phyloP scores from a whole-genome alignment of 2,329 filamentous ascomycete species.

The Cladosporium austrohemisphaericum region DNA sequence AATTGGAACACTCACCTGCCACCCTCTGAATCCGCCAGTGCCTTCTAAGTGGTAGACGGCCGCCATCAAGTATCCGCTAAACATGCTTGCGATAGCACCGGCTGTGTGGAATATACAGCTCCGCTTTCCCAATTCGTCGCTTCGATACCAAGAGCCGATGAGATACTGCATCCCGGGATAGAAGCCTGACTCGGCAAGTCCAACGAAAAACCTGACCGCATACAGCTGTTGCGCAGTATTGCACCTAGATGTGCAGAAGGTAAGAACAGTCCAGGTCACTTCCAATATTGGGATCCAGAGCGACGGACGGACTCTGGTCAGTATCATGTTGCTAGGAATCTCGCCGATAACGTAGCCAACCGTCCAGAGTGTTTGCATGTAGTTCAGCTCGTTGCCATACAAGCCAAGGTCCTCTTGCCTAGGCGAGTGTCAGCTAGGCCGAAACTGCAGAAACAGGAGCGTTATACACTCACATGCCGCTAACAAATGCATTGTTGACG shows the following conservation, averaged over 20 bases:
- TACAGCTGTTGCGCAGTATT: slow-evolving; percentile 38
- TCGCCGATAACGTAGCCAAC: slow-evolving; percentile 48
- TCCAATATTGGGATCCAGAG: slow-evolving; percentile 37
- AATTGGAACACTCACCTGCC: slow-evolving; percentile 43
- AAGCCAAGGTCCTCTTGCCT: slow-evolving; percentile 53
- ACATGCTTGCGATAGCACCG: slow-evolving; percentile 6
- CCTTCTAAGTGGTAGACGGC: slow-evolving; percentile 32
- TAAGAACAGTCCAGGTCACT: slow-evolving; percentile 5
- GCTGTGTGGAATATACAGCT: slow-evolving; percentile 33
- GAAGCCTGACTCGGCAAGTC: not conserved
- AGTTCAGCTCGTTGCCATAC: slow-evolving; percentile 53
- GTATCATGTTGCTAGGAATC: slow-evolving; percentile 41
- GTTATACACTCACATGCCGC: slow-evolving; percentile 42
- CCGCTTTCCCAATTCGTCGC: slow-evolving; percentile 36
- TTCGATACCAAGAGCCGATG: slow-evolving; percentile 41
- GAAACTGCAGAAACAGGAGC: slow-evolving; percentile 46
- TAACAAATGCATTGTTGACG: slow-evolving; percentile 42
- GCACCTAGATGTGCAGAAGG: slow-evolving; percentile 27
- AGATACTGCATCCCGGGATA: slow-evolving; percentile 37
- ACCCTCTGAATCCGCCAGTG: slow-evolving; percentile 40
- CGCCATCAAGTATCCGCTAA: slow-evolving; percentile 17
- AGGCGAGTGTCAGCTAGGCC: slow-evolving; percentile 40
- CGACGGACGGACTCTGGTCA: slow-evolving; percentile 41
- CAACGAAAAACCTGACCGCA: slow-evolving; percentile 40
- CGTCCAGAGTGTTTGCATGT: slow-evolving; percentile 9